These are phyloP conservation scores for Dothideomycetes sp. DNA, from an alignment of 2,329 filamentous ascomycete species.

Conservation along the genomic window DNA sequence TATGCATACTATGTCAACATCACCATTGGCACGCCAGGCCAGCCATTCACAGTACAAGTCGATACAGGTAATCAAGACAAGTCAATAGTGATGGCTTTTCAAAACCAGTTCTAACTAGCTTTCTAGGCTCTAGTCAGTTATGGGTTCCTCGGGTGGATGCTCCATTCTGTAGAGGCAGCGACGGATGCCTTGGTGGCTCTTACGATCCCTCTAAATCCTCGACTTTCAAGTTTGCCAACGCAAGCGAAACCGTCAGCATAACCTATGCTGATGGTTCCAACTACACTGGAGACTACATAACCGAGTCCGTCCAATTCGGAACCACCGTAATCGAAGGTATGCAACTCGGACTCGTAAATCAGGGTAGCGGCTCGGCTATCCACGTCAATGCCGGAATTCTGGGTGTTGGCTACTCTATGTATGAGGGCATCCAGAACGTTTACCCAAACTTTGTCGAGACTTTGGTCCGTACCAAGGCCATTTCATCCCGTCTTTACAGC, in stretches of 20 bases:
- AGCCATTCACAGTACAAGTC: constrained; percentile 24
- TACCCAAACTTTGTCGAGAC: constrained; percentile 28
- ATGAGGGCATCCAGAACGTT: constrained; percentile 19
- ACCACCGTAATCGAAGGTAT: constrained; percentile 22
- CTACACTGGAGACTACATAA: constrained; percentile 21
- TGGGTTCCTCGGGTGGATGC: no score
- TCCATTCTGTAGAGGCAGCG: no score
- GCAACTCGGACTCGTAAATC: constrained; percentile 25
- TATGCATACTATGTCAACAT: constrained; percentile 10
- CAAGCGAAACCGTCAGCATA: constrained; percentile 26
- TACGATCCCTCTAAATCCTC: constrained; percentile 21
- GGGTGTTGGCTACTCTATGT: constrained; percentile 25
- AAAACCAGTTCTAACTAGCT: no score
- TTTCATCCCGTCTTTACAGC: constrained; percentile 24
- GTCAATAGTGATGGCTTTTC: no score
- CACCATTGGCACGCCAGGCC: constrained; percentile 27
- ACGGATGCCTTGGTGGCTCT: constrained; percentile 23
- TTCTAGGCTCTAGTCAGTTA: no score
- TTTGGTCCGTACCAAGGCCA: constrained; percentile 22
- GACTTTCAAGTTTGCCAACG: constrained; percentile 23
- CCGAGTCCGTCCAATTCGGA: constrained; percentile 20
- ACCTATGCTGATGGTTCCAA: constrained; percentile 24
- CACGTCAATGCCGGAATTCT: no score
- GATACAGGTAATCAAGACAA: constrained; percentile 30
- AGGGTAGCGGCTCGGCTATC: constrained; percentile 24